phyloP scores from a whole-genome alignment of 202 grass and related monocot species.

The Setaria italica region DNA sequence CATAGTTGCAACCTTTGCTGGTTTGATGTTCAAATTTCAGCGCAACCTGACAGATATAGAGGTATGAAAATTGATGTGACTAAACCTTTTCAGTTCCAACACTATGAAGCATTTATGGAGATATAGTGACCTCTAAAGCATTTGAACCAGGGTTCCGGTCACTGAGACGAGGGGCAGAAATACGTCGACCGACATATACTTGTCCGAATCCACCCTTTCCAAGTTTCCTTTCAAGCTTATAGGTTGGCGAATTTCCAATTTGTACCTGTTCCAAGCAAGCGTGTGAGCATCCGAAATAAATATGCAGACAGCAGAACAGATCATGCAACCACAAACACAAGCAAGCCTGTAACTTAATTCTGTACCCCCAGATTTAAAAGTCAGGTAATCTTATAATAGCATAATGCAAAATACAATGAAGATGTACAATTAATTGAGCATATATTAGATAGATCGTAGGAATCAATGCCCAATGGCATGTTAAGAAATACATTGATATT shows the following conservation, averaged over 20 bases:
- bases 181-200: constrained; percentile 85
- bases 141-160: constrained; percentile 69
- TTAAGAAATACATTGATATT: too few species aligned
- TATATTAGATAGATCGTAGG: constrained; percentile 20
- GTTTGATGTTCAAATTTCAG: constrained; percentile 92
- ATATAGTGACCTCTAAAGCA: constrained; percentile 75
- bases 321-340: constrained; percentile 17
- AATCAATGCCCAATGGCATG: background rate
- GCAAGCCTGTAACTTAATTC: background rate
- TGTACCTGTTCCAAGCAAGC: constrained; percentile 65
- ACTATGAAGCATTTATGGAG: constrained; percentile 34
- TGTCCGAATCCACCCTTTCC: constrained; percentile 98
- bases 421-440: background rate
- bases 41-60: constrained; percentile 72
- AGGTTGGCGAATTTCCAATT: constrained; percentile 77
- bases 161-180: constrained; percentile 62
- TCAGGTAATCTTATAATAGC: background rate
- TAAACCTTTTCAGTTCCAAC: constrained; percentile 31
- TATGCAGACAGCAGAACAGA: constrained; percentile 38
- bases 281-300: background rate
- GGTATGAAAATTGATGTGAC: constrained; percentile 31
- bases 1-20: constrained; percentile 93
- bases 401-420: constrained; percentile 30
- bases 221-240: constrained; percentile 92
- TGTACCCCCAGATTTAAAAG: constrained; percentile 14